Percentiles rank a stretch among this genome's conserved stretches.
Conservation (phyloP, 2,329 filamentous ascomycete genomes). For the Talaromyces sp. region DNA sequence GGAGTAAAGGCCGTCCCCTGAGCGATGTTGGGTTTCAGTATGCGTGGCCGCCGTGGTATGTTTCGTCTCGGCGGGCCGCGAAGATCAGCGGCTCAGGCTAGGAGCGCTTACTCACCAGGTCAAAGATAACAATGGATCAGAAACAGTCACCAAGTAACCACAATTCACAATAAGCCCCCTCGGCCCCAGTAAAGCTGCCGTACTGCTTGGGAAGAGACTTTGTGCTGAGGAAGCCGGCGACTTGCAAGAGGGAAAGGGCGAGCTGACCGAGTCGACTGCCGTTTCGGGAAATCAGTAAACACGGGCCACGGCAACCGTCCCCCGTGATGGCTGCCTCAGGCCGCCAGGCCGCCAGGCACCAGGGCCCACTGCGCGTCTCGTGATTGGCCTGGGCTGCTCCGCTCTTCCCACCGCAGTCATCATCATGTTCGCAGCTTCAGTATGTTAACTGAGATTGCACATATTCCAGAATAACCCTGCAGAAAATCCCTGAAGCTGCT, state of each 20-base stretch:
- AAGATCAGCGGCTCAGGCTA: constrained; percentile 10
- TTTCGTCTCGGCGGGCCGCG: constrained; percentile 6
- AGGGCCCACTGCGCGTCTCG: neutral
- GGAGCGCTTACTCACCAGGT: neutral
- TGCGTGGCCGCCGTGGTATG: neutral
- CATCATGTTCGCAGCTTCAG: neutral
- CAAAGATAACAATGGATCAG: neutral
- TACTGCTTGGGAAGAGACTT: neutral
- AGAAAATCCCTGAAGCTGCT: neutral
- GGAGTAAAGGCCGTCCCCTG: neutral
- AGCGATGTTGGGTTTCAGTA: neutral
- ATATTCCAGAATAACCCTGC: neutral
- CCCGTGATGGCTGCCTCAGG: constrained; percentile 6
- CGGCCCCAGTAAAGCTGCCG: neutral
- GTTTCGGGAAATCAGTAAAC: constrained; percentile 36
- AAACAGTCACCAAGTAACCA: neutral
- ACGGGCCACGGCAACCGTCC: constrained; percentile 18
- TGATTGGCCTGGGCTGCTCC: neutral
- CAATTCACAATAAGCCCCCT: neutral
- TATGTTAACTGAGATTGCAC: too few relatives aligned
- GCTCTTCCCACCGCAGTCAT: neutral
- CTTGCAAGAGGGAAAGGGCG: neutral
- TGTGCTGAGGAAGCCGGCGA: neutral
- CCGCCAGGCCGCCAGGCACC: neutral
- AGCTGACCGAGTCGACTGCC: constrained; percentile 15